Base-by-base conservation (phyloP, 176 grass and related monocot genomes). In the Carex littledalei region DNA sequence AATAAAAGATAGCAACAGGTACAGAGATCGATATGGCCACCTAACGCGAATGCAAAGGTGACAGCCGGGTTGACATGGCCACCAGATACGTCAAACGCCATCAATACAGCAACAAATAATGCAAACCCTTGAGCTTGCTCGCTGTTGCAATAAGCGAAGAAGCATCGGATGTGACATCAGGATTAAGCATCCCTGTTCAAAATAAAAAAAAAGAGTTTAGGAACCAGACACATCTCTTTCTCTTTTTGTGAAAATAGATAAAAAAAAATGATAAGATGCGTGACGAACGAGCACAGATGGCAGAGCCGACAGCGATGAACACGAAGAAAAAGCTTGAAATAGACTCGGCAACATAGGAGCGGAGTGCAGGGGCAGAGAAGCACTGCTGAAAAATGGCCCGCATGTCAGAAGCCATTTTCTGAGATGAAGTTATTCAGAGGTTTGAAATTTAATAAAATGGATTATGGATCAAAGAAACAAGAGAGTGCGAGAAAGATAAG, bases 241-340 rank as follows among this genome's bases (percentile, higher is more conserved):
- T 24, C 10, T 52, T 79, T 13, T 0, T 8, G 56, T 8, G 31
- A 59, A 6, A 43, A 37, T 59, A 80, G 11, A 47, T 24, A 12
- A 54, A 47, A 11, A 14, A 4, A 24, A 24, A 24, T 24, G 34
- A 64, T 13, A 15, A 20, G 35, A 29, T 29, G 26, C 26, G 68
- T 54, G 21, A 84, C 63, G 13, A 60, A 98, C 93, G 85, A 52
- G 93, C 84, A 1, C 89, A 93, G 59, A 95, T 72, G 77, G 87
- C 35, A 24, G 93, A 98, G 88, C 91, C 93, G 22, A 93, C 89
- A 53, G 89, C 83, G 47, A 85, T 39, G 88, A 95, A 95, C 7
- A 98, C 93, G 53, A 92, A 95, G 85, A 98, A 64, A 84, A 98
- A 95, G n/a, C 91, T 95, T 80, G 95, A 91, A 85, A 98, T 69